Evolutionary conservation across 192 early-diverging fungal genomes (phyloP), one percentile per base, ranked within the genome.

Genomic region (Coemansia sp.): DNA sequence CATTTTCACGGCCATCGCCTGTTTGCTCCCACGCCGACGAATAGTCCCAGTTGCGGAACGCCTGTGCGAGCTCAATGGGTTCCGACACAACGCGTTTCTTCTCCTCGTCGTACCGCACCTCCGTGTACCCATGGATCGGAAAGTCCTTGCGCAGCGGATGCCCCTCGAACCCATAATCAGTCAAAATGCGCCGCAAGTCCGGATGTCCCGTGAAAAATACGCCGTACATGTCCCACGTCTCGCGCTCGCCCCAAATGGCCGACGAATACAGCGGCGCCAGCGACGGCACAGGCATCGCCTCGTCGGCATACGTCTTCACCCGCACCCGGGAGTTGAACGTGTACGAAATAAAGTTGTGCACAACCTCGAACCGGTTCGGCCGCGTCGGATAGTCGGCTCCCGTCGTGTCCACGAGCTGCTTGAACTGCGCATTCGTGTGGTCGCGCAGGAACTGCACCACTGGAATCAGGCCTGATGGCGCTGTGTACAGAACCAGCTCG

Each of bases 151-250:
- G 84, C 70, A 98, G 58, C 65, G 90, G 90, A 67, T 93, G 87
- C 11, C 95, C 97, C 82, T 99, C 95, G 60, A 98, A 99, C 23
- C 97, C 97, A 70, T 99, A 99, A 79, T 97, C 95, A 51, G 94
- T 96, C 79, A 99, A 87, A 69, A 99, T 98, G 45, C 97, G 84
- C 51, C 97, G 79, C 75, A 99, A 76, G 83, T 99, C 97, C 7
- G 97, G 97, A 70, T 99, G 97, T 47, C 89, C 92, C 0, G 86
- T 85, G 72, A 99, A 99, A 79, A 95, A 95, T 49, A 99, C 87
- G 57, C 97, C 97, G 68, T 88, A 99, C 97, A 99, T 99, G 67
- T 99, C 97, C 81, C 91, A 99, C 21, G 89, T 91, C 78, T 99
- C 97, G 75, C 97, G 92, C 82, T 99, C 97, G 62, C 93, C 90